Base-by-base conservation (phyloP, 371 early-diverging fungal species). In the Rhizomucor miehei region DNA sequence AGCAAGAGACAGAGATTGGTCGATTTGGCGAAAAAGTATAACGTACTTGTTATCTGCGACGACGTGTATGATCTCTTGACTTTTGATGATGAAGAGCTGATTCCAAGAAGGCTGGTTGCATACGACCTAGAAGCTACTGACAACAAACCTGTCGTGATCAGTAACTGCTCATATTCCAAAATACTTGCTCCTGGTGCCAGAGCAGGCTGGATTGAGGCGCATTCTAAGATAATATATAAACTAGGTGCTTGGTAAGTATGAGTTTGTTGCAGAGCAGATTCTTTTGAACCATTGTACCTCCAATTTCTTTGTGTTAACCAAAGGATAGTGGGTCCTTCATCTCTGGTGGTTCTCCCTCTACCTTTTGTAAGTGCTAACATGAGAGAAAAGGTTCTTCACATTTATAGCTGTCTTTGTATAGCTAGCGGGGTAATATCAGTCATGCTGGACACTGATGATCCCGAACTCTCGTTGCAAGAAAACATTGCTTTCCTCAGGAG, bases 51-150 rank as follows among this genome's bases (percentile, higher is more conserved):
- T 19, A 67, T 86, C 2, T 84, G 84, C 51, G 86, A 86, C 54
- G 86, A 86, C 64, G 82, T 86, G 0, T 86, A 86, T 51, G 78
- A 81, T 45, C 54, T 82, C 23, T 56, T 84, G 49, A 74, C 66
- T 0, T 80, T 60, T 48, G 47, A 61, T 48, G 58, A 55, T 0
- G 40, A 37, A 1, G 29, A 29, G 29, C 29, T 29, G 3, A 23
- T 51, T 0, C 62, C 70, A 6, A 46, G 64, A 23, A 59, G 73
- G 0, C 6, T 69, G 0, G 69, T 70, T 5, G 63, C 67, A 0
- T 73, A 65, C 52, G 77, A 76, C 54, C 38, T 71, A 29, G 65
- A 66, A 25, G 19, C 46, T 10, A 29, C 60, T 3, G 48, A 20
- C 14, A 21, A 14, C 3, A 56, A 57, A 16, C 66, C 59, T 11